Conservation (phyloP, 2,329 filamentous ascomycete species). For the Juglanconis oblonga region DNA sequence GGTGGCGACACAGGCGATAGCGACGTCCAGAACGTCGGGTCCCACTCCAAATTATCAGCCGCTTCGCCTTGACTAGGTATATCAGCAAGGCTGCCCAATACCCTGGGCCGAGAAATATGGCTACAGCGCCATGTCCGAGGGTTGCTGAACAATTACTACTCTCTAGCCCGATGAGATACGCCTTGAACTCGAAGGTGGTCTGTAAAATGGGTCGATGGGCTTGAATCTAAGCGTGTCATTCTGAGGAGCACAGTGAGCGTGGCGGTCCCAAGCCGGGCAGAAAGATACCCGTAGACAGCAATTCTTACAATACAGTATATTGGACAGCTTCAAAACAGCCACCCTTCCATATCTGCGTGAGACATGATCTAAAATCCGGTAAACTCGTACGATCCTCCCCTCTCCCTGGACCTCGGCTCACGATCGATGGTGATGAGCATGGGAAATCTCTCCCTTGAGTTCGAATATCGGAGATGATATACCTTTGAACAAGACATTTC, state of each 20-base stretch:
- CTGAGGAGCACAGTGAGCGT: neutral
- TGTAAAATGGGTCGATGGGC: neutral
- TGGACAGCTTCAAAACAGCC: too few species aligned
- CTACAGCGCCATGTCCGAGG: neutral
- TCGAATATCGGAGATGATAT: too few species aligned
- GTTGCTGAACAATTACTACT: neutral
- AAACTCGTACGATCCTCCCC: too few species aligned
- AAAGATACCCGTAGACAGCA: neutral
- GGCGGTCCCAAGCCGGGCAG: too few species aligned
- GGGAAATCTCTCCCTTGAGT: too few species aligned
- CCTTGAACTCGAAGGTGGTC: neutral
- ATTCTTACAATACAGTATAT: neutral
- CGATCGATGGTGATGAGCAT: too few species aligned
- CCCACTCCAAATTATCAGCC: neutral
- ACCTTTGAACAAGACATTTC: too few species aligned
- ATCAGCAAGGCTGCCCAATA: neutral
- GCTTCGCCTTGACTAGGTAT: neutral
- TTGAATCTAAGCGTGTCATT: neutral
- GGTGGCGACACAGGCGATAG: neutral
- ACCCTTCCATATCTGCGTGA: neutral
- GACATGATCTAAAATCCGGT: neutral
- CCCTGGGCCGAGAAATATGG: neutral
- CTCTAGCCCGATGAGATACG: neutral
- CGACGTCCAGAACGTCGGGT: conserved; percentile 9
- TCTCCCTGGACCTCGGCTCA: too few species aligned